Evolutionary conservation across 1,139 yeast species (phyloP), one percentile per base, ranked within the genome.

Genomic region (Arxiozyma slooffiae): DNA sequence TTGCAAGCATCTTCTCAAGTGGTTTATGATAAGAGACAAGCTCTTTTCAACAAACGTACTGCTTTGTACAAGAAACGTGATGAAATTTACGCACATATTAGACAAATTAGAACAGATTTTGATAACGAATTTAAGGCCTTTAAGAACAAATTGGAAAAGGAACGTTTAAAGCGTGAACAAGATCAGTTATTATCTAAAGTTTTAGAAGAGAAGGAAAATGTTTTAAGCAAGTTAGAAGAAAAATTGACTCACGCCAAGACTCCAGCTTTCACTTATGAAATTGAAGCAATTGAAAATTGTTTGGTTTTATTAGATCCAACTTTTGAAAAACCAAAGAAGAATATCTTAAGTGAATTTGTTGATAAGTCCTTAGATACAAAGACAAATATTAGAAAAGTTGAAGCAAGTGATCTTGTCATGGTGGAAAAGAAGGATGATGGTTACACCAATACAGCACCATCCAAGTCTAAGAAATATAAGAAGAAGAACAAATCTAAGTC

Each of bases 261-360:
- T 61, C 96, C 97, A 44, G 97, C 97, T 40, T 90, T 85, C 72
- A 80, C 83, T 55, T 72, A 72, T 47, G 92, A 88, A 71, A 81
- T 87, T 61, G 76, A 75, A 60, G 74, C 83, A 55, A 86, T 92
- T 64, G 88, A 87, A 70, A 73, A 76, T 56, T 75, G 88, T 64
- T 76, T 89, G 67, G 64, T 72, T 43, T 79, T 80, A 71, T 86
- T 90, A 62, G 96, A 88, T 66, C 95, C 95, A 58, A 68, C 82
- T 45, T 84, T 81, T 68, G 85, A 78, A 58, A 83, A 79, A 71
- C 84, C 87, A 55, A 55, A 53, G 42, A 62, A 63, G 52, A 55
- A 56, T 48, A 42, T 59, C 16, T 49, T 64, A 21, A 63, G 61
- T 34, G 71, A 70, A 49, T 60, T 63, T 41, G 57, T 62, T 49